Base-by-base conservation (phyloP, 1,284 basidiomycete species). In the Phylloporus sp. region DNA sequence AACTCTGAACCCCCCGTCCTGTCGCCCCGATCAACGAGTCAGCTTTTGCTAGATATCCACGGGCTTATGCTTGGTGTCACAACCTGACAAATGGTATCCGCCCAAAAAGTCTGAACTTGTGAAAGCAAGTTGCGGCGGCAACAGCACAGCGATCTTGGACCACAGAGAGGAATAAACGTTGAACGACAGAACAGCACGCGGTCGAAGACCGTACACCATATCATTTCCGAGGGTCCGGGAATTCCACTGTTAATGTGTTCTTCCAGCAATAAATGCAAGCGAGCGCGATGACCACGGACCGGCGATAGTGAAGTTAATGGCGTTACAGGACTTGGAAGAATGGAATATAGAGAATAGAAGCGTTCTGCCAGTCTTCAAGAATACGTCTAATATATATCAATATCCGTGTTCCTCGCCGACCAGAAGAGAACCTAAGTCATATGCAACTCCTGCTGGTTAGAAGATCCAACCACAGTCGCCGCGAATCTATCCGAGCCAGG, bases 341-440 rank as follows among this genome's bases (percentile, higher is more conserved):
- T 44, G 34, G 29, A 53, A 29, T 6, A 18, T 32, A 28, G 29
- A 49, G n/a, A 37, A 26, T 39, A 46, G 47, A 58, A 11, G 37
- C 44, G 20, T 66, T 58, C 52, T 51, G 24, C 18, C 32, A 40
- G n/a, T n/a, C n/a, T 26, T 40, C 46, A 42, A 44, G 8, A 54
- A 49, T 42, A 46, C 42, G 34, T 54, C 60, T 22, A 18, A 44
- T 28, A 42, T 42, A 24, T 49, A 49, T 18, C 47, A 46, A 69
- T 60, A 18, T 68, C 68, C 70, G 68, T 39, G 59, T 59, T 69
- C 58, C 56, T 69, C 69, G 69, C 46, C 32, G 46, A 55, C 31
- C 26, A 53, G 47, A 20, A 28, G 29, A 51, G 40, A 11, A 29
- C 15, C 13, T 6, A 64, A 52, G 40, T 39, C 29, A 29, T n/a